phyloP scores from a whole-genome alignment of 78 protist genomes.

The Bodo saltans region DNA sequence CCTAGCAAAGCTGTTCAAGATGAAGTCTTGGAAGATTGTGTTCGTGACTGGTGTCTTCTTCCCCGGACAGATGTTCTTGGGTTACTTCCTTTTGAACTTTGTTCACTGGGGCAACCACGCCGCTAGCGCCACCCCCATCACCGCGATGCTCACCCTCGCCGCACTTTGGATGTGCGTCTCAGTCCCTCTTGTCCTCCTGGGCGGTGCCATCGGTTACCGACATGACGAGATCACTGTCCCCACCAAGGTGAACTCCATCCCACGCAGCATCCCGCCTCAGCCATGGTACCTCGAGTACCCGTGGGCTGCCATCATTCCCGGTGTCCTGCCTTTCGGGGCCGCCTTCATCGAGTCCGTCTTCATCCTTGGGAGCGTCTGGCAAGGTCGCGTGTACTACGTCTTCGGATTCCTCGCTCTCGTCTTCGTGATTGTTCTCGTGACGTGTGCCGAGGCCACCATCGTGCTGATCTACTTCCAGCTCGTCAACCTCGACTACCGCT shows the following conservation, averaged over 20 bases:
- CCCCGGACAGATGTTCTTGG: conserved; percentile 16
- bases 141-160: conserved; percentile 50
- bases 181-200: conserved; percentile 71
- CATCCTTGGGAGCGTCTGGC: conserved; percentile 66
- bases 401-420: conserved; percentile 43
- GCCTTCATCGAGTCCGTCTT: conserved; percentile 79
- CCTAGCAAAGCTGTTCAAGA: conserved; percentile 49
- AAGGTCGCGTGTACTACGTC: conserved; percentile 29
- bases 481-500: conserved; percentile 72
- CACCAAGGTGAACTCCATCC: conserved; percentile 47
- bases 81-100: conserved; percentile 10
- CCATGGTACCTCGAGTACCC: conserved; percentile 71
- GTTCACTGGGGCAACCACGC: not conserved
- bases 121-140: conserved; percentile 49
- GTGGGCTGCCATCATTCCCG: conserved; percentile 66
- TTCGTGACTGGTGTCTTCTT: conserved; percentile 9
- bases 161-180: conserved; percentile 73
- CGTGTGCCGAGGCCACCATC: conserved; percentile 69
- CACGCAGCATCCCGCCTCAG: conserved; percentile 12
- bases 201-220: conserved; percentile 80
- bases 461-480: conserved; percentile 59
- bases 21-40: conserved; percentile 36
- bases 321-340: conserved; percentile 74
- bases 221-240: conserved; percentile 48
- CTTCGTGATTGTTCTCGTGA: conserved; percentile 43